Percentiles rank a stretch among this genome's conserved stretches.
phyloP scores from a whole-genome alignment of 768 basidiomycete species.

The Calocybe indica region DNA sequence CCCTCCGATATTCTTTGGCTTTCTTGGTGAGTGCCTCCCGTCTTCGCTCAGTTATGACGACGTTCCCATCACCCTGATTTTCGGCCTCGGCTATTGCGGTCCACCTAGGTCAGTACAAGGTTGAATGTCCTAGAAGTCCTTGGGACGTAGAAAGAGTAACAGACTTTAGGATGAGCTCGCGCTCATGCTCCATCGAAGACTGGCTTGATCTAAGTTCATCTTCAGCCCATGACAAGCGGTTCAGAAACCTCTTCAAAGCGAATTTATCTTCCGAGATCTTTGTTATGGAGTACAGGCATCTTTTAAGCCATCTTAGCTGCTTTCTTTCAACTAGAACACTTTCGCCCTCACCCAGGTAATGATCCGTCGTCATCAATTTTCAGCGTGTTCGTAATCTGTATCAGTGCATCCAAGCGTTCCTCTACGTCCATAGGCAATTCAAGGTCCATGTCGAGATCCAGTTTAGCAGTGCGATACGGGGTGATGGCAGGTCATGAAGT shows the following conservation, averaged over 20 bases:
- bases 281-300: too few species aligned
- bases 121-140: neutral
- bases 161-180: slow-evolving; percentile 30
- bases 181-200: slow-evolving; percentile 26
- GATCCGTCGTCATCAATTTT: too few species aligned
- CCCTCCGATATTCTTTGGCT: slow-evolving; percentile 41
- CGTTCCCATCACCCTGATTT: slow-evolving; percentile 16
- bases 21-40: slow-evolving; percentile 37
- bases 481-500: too few species aligned
- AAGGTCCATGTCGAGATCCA: too few species aligned
- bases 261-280: too few species aligned
- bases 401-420: too few species aligned
- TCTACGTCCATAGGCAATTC: too few species aligned
- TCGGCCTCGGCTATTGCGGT: slow-evolving; percentile 20
- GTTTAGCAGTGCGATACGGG: too few species aligned
- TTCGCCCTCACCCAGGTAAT: too few species aligned
- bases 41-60: slow-evolving; percentile 27
- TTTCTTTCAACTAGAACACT: too few species aligned
- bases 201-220: slow-evolving; percentile 31
- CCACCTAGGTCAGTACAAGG: slow-evolving; percentile 24
- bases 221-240: slow-evolving; percentile 28
- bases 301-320: too few species aligned
- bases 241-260: slow-evolving; percentile 18
- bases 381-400: too few species aligned
- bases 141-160: slow-evolving; percentile 4